Evolutionary conservation across 139 green algal species (phyloP).

Genomic region (Micromonas commoda): DNA sequence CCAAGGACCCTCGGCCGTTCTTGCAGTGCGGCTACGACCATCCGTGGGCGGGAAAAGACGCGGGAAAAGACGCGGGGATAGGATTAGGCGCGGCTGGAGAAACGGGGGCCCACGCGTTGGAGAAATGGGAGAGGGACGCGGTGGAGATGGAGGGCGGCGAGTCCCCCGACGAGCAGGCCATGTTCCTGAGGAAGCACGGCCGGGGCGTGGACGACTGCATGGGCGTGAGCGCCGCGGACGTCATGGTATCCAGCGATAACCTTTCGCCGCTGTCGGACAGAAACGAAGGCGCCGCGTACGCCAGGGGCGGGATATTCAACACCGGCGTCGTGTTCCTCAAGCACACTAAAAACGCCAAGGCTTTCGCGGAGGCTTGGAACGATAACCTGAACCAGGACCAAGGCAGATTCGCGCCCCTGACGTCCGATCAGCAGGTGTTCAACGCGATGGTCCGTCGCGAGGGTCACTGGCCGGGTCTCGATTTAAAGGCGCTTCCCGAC

Average conservation of each 20-base stretch:
- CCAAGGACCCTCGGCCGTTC: slow-evolving; percentile 22
- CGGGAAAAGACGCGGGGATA: too few species aligned
- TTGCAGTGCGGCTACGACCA: slow-evolving; percentile 3
- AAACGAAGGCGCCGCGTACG: slow-evolving; percentile 29
- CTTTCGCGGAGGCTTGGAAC: slow-evolving; percentile 15
- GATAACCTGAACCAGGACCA: not conserved
- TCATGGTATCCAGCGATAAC: slow-evolving; percentile 35
- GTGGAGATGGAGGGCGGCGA: not conserved
- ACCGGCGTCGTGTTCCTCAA: slow-evolving; percentile 32
- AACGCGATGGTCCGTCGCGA: slow-evolving; percentile 11
- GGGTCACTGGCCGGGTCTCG: slow-evolving; percentile 8
- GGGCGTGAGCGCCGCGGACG: slow-evolving; percentile 27
- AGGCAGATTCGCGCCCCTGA: not conserved
- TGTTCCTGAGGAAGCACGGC: not conserved
- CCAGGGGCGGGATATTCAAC: slow-evolving; percentile 27
- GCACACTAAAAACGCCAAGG: not conserved
- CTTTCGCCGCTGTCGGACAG: slow-evolving; percentile 18
- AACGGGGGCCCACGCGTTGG: too few species aligned
- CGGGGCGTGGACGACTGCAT: not conserved
- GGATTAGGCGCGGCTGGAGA: too few species aligned
- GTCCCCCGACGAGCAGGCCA: not conserved
- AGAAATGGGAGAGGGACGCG: not conserved
- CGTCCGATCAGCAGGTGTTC: slow-evolving; percentile 21
- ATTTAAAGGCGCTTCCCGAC: not conserved
- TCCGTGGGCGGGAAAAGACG: not conserved